Conservation (phyloP, 2,329 filamentous ascomycete genomes). For the Zymoseptoria passerinii region DNA sequence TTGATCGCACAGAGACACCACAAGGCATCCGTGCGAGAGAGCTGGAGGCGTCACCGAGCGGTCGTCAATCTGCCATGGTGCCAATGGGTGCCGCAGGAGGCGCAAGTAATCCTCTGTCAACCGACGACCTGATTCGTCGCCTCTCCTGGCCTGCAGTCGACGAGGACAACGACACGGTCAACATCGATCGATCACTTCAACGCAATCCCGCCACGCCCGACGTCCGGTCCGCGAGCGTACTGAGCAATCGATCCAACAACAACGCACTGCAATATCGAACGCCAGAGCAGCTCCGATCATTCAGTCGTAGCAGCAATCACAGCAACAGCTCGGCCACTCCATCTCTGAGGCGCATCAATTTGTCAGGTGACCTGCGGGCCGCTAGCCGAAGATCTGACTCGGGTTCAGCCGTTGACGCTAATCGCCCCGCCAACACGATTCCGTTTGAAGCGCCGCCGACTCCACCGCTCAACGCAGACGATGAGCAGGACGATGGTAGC, state of each 20-base stretch:
- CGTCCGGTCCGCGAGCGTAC: slow-evolving; percentile 33
- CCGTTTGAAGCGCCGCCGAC: slow-evolving; percentile 37
- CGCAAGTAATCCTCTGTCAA: slow-evolving; percentile 26
- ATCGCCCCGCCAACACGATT: slow-evolving; percentile 29
- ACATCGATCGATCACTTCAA: slow-evolving; percentile 34
- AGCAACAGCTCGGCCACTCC: slow-evolving; percentile 53
- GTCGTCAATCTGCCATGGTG: slow-evolving; percentile 7
- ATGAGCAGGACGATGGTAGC: slow-evolving; percentile 77
- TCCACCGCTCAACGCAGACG: slow-evolving; percentile 49
- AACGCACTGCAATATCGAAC: slow-evolving; percentile 33
- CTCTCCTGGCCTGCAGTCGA: slow-evolving; percentile 35
- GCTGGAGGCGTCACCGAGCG: slow-evolving; percentile 11
- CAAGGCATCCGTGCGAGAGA: slow-evolving; percentile 29
- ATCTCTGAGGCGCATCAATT: slow-evolving; percentile 59
- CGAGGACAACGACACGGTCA: slow-evolving; percentile 39
- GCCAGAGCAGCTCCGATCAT: slow-evolving; percentile 48
- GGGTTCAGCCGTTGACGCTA: slow-evolving; percentile 33
- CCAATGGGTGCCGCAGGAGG: slow-evolving; percentile 7
- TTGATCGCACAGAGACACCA: slow-evolving; percentile 34
- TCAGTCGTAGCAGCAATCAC: slow-evolving; percentile 49
- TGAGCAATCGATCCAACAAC: slow-evolving; percentile 38
- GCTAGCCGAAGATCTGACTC: slow-evolving; percentile 48
- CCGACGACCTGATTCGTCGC: slow-evolving; percentile 25
- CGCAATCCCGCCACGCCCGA: slow-evolving; percentile 22
- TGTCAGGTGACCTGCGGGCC: slow-evolving; percentile 70